These are phyloP conservation scores for Trametes sanguinea DNA, from an alignment of 768 basidiomycete species.

Conservation along the genomic window DNA sequence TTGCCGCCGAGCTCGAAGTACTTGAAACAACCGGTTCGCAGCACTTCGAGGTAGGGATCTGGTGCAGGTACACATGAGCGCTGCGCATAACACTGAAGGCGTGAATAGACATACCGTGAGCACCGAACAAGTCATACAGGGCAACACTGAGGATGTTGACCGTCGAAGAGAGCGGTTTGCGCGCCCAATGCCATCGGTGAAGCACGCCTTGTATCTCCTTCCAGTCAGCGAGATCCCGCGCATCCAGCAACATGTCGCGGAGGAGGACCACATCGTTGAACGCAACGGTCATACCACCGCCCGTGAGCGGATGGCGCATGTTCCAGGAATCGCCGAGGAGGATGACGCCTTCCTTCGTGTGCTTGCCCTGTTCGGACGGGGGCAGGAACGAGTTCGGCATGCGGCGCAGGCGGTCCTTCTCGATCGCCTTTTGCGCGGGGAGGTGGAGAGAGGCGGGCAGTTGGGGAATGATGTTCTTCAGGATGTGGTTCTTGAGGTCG, in stretches of 20 bases:
- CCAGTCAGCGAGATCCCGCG: conserved; percentile 52
- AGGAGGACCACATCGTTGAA: conserved; percentile 83
- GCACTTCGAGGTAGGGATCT: conserved; percentile 64
- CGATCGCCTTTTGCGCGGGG: conserved; percentile 67
- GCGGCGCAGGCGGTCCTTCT: conserved; percentile 76
- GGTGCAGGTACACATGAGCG: background rate
- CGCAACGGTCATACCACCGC: conserved; percentile 98
- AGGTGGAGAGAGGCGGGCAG: conserved; percentile 73
- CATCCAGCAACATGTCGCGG: conserved; percentile 54
- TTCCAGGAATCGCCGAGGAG: conserved; percentile 97
- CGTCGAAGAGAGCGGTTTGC: conserved; percentile 82
- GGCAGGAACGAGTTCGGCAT: conserved; percentile 98
- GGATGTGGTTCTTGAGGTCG: conserved; percentile 78
- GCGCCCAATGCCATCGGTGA: conserved; percentile 79
- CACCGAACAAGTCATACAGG: conserved; percentile 91
- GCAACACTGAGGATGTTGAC: conserved; percentile 96
- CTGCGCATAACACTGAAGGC: background rate
- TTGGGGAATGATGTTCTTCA: conserved; percentile 72
- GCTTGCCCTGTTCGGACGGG: conserved; percentile 61
- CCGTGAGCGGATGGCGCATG: conserved; percentile 98
- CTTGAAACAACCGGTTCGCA: conserved; percentile 90
- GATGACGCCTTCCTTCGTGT: conserved; percentile 66
- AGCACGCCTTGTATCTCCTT: conserved; percentile 51
- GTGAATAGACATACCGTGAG: conserved; percentile 68
- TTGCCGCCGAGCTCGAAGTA: conserved; percentile 95